Evolutionary conservation across 2,329 filamentous ascomycete species (phyloP), one percentile per base, ranked within the genome.

Genomic region (Sclerotinia spermophila): DNA sequence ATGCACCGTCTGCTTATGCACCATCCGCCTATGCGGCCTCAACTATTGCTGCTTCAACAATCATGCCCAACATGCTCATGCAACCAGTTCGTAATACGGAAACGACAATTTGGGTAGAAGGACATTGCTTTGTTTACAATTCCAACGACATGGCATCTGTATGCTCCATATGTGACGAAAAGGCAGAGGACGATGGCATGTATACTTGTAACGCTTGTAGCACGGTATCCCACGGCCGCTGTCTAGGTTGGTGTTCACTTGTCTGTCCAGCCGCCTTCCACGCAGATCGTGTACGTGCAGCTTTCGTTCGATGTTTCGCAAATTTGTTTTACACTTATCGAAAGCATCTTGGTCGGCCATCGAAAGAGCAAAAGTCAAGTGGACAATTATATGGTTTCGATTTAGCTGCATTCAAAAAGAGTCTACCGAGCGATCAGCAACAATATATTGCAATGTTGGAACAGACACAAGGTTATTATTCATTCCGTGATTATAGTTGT

Each of bases 11-110:
- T 3, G 89, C 92, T 15, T 96, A 96, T 79, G 92, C 92, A 7
- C 92, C 92, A 4, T 95, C 92, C 3, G 89, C 92, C 3, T 96
- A 96, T 78, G 92, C 92, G 0, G 91, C 92, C 76, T 95, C 92
- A n/a, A 96, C 93, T 0, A 82, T 96, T 60, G 92, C 92, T 2
- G 92, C 92, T 11, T 94, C 92, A 10, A 96, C 92, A 2, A 89
- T 96, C 76, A 94, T 96, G 92, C 92, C 93, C 48, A 92, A 90
- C 76, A 91, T 94, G 86, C 86, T 93, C 72, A 86, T 94, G 73
- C 92, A 94, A 77, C 91, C 91, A 1, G 92, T 95, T 11, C 84
- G 85, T 61, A 93, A 95, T 77, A 93, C 92, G 0, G 91, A 94
- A 62, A 92, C 89, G 1, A 92, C 87, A 0, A 89, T 93, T 62